These are phyloP conservation scores for Clarireedia monteithiana DNA, from an alignment of 2,329 filamentous ascomycete genomes.

Conservation along the genomic window DNA sequence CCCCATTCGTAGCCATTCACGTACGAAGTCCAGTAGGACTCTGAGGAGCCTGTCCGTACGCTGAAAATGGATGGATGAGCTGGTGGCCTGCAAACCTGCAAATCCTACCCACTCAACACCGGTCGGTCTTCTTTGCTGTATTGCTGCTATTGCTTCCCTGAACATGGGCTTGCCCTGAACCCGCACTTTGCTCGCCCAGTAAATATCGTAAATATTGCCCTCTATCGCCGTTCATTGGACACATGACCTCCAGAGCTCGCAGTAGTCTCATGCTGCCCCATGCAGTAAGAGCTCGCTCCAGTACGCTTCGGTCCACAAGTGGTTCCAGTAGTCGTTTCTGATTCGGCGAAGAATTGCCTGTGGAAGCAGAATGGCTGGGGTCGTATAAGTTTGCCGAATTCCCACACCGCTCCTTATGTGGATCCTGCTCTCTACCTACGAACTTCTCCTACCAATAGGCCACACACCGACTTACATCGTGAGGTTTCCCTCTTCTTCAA, in stretches of 20 bases:
- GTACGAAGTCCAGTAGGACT: no score
- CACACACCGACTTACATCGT: slow-evolving; percentile 28
- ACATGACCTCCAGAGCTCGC: slow-evolving; percentile 7
- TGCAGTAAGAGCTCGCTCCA: slow-evolving; percentile 6
- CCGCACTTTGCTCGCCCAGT: slow-evolving; percentile 1
- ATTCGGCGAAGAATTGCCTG: slow-evolving; percentile 6
- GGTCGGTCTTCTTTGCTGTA: not conserved
- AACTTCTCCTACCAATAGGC: slow-evolving; percentile 18
- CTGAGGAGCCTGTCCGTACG: not conserved
- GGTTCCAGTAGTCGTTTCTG: slow-evolving; percentile 6
- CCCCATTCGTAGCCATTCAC: no score
- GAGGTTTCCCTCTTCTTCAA: slow-evolving; percentile 26
- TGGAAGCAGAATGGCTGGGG: slow-evolving; percentile 13
- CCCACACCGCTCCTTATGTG: slow-evolving; percentile 24
- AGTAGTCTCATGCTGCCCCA: slow-evolving; percentile 10
- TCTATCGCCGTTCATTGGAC: slow-evolving; percentile 7
- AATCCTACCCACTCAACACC: not conserved
- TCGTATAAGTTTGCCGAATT: slow-evolving; percentile 13
- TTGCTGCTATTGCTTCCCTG: not conserved
- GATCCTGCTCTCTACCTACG: slow-evolving; percentile 14
- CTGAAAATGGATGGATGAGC: not conserved
- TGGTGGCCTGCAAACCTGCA: not conserved
- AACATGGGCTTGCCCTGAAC: slow-evolving; percentile 3
- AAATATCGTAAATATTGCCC: not conserved
- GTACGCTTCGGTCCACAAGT: not conserved